Base-by-base conservation (phyloP, 257 asterid genomes). In the Solanum bulbocastanum region DNA sequence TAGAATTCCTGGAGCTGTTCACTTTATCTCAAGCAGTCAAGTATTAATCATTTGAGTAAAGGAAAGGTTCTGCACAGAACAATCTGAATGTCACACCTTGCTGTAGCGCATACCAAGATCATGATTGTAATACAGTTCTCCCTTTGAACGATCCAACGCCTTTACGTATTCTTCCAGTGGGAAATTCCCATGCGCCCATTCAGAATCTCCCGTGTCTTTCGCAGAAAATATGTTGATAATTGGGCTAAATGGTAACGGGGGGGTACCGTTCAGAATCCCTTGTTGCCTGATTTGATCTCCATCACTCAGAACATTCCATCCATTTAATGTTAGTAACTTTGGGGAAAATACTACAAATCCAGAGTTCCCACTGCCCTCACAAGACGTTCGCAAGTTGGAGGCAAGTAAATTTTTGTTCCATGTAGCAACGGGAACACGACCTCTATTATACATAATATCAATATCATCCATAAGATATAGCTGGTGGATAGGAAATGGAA, bases 121-220 rank as follows among this genome's bases (percentile, higher is more conserved):
- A 84, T 95, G 99, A 90, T 96, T 94, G 87, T 96, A 97, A 90
- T 93, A 92, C 56, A 97, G 95, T 89, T 97, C 99, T 86, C 93
- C 98, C 33, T 93, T 90, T 7, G 99, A 88, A 84, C 98, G 96
- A 15, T 94, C 98, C 91, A 96, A 91, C 9, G 98, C 98, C 89
- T 93, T 92, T 27, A 90, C 94, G 83, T 95, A 97, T 94, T 97
- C 98, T 84, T 97, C 98, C 73, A 97, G 78, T 10, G 98, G 98
- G 94, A 97, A 97, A 92, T 89, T 92, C 69, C 99, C 98, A 86
- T 97, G 98, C 27, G 92, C 95, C 98, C 98, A 96, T 90, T 96
- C 98, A 85, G 92, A 92, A 91, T 92, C 92, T 92, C 86, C 93
- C 23, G 92, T 87, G 87, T 72, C 93, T 87, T 93, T 93, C 79